Evolutionary conservation across 192 early-diverging fungal genomes (phyloP), one percentile per base, ranked within the genome.

Genomic region (Backusella sp.): DNA sequence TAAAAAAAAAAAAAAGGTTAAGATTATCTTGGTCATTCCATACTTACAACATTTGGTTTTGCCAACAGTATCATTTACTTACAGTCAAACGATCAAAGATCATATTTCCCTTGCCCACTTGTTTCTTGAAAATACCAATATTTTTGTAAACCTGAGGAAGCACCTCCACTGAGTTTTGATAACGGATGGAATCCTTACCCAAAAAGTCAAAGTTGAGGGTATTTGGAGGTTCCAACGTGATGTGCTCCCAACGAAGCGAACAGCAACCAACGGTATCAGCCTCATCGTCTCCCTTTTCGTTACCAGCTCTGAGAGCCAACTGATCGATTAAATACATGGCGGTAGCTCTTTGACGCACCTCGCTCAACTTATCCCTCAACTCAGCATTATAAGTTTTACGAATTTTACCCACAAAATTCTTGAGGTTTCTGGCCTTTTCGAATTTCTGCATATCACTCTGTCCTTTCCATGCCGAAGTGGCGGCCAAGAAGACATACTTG

Each of bases 211-310:
- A 94, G 66, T 89, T 84, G 66, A 99, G 88, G 46, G 85, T 93
- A 80, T 93, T 96, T 37, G 95, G 95, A 39, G 92, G 83, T 70
- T 93, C 90, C 26, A 98, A 84, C 21, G 87, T 90, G 36, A 99
- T 87, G 76, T 99, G 97, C 82, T 99, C 97, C 75, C 84, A 94
- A 37, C 97, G 91, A 67, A 99, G 84, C 6, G 98, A 99, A 84
- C 98, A 99, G 77, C 98, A 99, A 78, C 98, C 98, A 0, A 98
- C 98, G 4, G 98, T 99, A 80, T 99, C 98, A 0, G 98, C 98
- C 84, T 98, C 97, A 72, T 99, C 96, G 37, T 96, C 96, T 44
- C 94, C 91, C 84, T 99, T 99, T 74, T 98, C 98, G 77, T 98
- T 98, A 56, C 98, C 98, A 11, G 98, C 98, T 89, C 98, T 87